A percentile compares a stretch with the other conserved stretches of the same genome.
Evolutionary conservation across 2,329 filamentous ascomycete genomes (phyloP).

Genomic region (Xylariales sp.): DNA sequence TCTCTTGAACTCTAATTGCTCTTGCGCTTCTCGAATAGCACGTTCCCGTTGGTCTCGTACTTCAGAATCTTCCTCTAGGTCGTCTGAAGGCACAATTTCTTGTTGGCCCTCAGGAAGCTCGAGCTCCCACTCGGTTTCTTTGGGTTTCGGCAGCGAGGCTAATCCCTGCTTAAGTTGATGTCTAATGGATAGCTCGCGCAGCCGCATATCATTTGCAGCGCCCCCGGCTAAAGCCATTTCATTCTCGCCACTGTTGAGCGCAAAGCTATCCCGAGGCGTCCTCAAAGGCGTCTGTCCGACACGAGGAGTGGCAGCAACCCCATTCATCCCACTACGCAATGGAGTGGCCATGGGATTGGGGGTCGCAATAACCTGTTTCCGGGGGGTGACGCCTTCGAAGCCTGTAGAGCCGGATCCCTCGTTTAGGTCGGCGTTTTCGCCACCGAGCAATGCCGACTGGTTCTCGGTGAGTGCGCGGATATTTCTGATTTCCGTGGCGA

Average conservation of each 20-base stretch:
- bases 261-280: conserved; percentile 88
- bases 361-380: conserved; percentile 84
- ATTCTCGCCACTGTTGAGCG: conserved; percentile 79
- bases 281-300: conserved; percentile 85
- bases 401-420: conserved; percentile 86
- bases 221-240: conserved; percentile 75
- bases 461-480: conserved; percentile 92
- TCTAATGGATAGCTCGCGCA: conserved; percentile 75
- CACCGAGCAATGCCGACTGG: conserved; percentile 90
- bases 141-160: conserved; percentile 88
- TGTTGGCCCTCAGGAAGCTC: conserved; percentile 86
- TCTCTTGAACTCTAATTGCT: conserved; percentile 82
- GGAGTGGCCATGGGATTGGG: conserved; percentile 97
- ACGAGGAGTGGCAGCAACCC: conserved; percentile 74
- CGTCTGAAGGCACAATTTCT: conserved; percentile 63
- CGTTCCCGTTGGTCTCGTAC: conserved; percentile 83
- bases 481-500: conserved; percentile 96
- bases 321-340: conserved; percentile 72
- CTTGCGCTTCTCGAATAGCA: conserved; percentile 75
- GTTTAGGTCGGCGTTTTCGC: conserved; percentile 90
- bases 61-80: conserved; percentile 71
- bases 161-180: conserved; percentile 77
- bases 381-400: conserved; percentile 85
- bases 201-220: conserved; percentile 80
- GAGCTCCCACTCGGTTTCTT: conserved; percentile 93